Percentiles rank a stretch among this genome's conserved stretches.
These are phyloP conservation scores for Tulasnella sp. DNA, from an alignment of 768 basidiomycete species.

Conservation along the genomic window DNA sequence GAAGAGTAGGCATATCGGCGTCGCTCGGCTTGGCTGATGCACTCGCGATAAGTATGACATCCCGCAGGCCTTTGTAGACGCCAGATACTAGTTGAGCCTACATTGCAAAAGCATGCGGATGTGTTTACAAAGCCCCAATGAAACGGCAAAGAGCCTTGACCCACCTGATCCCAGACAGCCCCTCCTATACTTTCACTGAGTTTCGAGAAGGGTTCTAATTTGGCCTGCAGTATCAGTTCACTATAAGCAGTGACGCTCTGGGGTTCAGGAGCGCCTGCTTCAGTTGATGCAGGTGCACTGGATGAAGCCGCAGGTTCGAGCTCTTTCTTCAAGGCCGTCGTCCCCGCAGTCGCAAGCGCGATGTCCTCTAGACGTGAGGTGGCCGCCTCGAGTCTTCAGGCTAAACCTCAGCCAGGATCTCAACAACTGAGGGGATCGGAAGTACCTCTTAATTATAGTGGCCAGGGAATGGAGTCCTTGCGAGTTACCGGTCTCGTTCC, in stretches of 20 bases:
- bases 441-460: slow-evolving; percentile 63
- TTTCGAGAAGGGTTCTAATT: slow-evolving; percentile 60
- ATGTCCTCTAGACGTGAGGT: slow-evolving; percentile 90
- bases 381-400: slow-evolving; percentile 71
- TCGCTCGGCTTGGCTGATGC: slow-evolving; percentile 67
- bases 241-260: slow-evolving; percentile 60
- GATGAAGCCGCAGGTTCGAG: slow-evolving; percentile 23
- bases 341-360: slow-evolving; percentile 37
- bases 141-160: slow-evolving; percentile 21
- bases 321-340: slow-evolving; percentile 14
- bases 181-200: slow-evolving; percentile 60
- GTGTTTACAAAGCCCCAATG: neutral
- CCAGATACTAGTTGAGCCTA: slow-evolving; percentile 53
- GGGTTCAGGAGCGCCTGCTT: slow-evolving; percentile 27
- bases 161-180: slow-evolving; percentile 68
- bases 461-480: slow-evolving; percentile 58
- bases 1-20: slow-evolving; percentile 40
- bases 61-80: slow-evolving; percentile 55
- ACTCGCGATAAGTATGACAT: slow-evolving; percentile 51
- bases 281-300: slow-evolving; percentile 24
- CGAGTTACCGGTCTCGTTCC: slow-evolving; percentile 4
- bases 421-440: neutral
- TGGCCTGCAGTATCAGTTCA: slow-evolving; percentile 56
- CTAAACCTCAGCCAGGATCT: neutral
- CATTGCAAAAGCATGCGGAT: neutral